These are phyloP conservation scores for Phytopythium ostracodes DNA, from an alignment of 352 stramenopile species.

Conservation along the genomic window DNA sequence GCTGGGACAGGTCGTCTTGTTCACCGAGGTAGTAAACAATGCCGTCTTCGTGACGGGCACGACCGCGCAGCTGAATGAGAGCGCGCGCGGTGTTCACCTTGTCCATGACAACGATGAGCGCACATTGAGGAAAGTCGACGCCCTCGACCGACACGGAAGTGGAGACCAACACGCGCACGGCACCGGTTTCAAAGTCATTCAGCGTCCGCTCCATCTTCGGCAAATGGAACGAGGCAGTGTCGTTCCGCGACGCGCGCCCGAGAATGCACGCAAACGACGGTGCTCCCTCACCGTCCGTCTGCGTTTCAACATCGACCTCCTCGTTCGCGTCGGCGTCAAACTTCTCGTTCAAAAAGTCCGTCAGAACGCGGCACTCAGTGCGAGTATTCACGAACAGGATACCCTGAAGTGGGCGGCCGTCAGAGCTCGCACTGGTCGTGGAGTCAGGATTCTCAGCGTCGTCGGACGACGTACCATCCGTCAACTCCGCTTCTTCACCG, in stretches of 20 bases:
- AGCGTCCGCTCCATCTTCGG: slow-evolving; percentile 56
- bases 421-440: not conserved
- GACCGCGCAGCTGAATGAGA: slow-evolving; percentile 70
- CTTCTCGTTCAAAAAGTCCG: slow-evolving; percentile 74
- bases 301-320: slow-evolving; percentile 17
- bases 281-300: slow-evolving; percentile 10
- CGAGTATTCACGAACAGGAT: slow-evolving; percentile 86
- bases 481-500: not conserved
- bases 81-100: slow-evolving; percentile 48
- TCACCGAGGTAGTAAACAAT: slow-evolving; percentile 74
- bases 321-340: slow-evolving; percentile 18
- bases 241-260: slow-evolving; percentile 39
- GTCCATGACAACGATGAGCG: slow-evolving; percentile 60
- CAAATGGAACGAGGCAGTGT: slow-evolving; percentile 56
- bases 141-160: slow-evolving; percentile 77
- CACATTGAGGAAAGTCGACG: slow-evolving; percentile 76
- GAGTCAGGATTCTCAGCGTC: not conserved
- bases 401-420: slow-evolving; percentile 31
- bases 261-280: slow-evolving; percentile 59
- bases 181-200: slow-evolving; percentile 49
- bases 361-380: slow-evolving; percentile 74
- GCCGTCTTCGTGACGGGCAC: slow-evolving; percentile 69
- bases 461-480: not conserved
- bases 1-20: slow-evolving; percentile 37
- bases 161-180: slow-evolving; percentile 58